Conservation (phyloP, 768 basidiomycete species). For the Collybia sp. region DNA sequence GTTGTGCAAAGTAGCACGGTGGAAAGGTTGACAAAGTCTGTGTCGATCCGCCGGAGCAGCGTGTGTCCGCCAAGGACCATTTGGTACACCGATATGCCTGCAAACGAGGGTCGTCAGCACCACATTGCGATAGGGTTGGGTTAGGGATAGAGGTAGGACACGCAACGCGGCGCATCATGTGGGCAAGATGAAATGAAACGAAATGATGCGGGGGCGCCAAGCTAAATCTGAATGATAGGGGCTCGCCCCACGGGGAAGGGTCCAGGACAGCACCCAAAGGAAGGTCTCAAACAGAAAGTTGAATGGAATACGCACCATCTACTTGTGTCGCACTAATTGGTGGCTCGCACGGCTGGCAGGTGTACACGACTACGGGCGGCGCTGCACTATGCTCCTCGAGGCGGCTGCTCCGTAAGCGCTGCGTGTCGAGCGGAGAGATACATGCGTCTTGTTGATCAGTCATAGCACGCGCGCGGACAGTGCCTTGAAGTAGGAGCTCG, state of each 20-base stretch:
- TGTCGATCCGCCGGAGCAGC: constrained; percentile 70
- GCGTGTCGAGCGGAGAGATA: constrained; percentile 36
- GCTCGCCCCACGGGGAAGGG: too few relatives aligned
- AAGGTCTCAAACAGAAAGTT: not conserved
- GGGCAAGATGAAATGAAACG: not conserved
- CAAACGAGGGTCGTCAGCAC: constrained; percentile 5
- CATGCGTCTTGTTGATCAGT: constrained; percentile 11
- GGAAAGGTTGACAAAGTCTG: constrained; percentile 73
- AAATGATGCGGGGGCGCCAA: not conserved
- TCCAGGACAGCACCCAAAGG: too few relatives aligned
- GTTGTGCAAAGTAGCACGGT: constrained; percentile 45
- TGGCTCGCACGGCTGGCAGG: constrained; percentile 59
- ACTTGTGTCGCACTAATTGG: constrained; percentile 63
- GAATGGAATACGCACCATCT: constrained; percentile 46
- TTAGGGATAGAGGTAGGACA: constrained; percentile 6
- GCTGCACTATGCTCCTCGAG: constrained; percentile 13
- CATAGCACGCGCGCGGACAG: constrained; percentile 1
- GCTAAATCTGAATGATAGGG: too few relatives aligned
- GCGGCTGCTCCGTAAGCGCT: constrained; percentile 21
- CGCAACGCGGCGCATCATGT: not conserved
- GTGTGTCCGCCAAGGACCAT: constrained; percentile 51
- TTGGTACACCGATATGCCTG: constrained; percentile 75
- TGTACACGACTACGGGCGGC: constrained; percentile 48
- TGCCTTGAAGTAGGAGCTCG: constrained; percentile 16
- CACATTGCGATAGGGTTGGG: not conserved